phyloP scores from a whole-genome alignment of 352 stramenopile species.

The Blastocystis sp. region DNA sequence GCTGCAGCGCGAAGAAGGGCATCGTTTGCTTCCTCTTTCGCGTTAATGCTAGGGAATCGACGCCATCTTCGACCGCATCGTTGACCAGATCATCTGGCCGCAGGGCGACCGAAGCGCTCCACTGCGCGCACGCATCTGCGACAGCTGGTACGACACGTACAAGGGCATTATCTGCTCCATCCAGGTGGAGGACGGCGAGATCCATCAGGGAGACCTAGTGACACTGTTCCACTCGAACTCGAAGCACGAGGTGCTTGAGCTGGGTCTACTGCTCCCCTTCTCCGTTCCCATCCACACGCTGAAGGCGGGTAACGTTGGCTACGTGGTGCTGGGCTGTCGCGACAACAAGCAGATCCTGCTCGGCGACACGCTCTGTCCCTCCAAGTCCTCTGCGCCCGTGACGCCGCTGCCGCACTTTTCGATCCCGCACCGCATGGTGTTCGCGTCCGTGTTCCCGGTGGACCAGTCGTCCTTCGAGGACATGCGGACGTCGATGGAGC shows the following conservation, averaged over 20 bases:
- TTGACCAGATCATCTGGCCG: slow-evolving; percentile 53
- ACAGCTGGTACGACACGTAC: slow-evolving; percentile 57
- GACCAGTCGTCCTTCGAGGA: slow-evolving; percentile 88
- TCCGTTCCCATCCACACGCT: slow-evolving; percentile 27
- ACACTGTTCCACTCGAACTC: slow-evolving; percentile 15
- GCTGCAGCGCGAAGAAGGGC: slow-evolving; percentile 44
- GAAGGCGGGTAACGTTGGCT: slow-evolving; percentile 33
- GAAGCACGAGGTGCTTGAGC: slow-evolving; percentile 22
- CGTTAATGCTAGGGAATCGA: slow-evolving; percentile 51
- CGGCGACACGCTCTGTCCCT: slow-evolving; percentile 70
- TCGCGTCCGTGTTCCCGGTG: slow-evolving; percentile 90
- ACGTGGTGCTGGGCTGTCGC: slow-evolving; percentile 90
- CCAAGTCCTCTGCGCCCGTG: neutral
- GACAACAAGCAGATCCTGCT: slow-evolving; percentile 87
- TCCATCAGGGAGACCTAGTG: slow-evolving; percentile 19
- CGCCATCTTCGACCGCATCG: slow-evolving; percentile 55
- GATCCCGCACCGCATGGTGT: slow-evolving; percentile 85
- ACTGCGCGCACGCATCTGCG: slow-evolving; percentile 52
- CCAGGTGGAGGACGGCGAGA: slow-evolving; percentile 51
- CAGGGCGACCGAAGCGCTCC: neutral
- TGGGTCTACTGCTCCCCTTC: slow-evolving; percentile 47
- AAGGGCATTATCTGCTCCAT: slow-evolving; percentile 58
- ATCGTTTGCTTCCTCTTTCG: slow-evolving; percentile 41
- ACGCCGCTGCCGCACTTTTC: slow-evolving; percentile 62
- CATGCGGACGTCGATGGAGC: slow-evolving; percentile 82